Conservation (phyloP, 2,329 filamentous ascomycete genomes). For the Chaetomiaceae sp. region DNA sequence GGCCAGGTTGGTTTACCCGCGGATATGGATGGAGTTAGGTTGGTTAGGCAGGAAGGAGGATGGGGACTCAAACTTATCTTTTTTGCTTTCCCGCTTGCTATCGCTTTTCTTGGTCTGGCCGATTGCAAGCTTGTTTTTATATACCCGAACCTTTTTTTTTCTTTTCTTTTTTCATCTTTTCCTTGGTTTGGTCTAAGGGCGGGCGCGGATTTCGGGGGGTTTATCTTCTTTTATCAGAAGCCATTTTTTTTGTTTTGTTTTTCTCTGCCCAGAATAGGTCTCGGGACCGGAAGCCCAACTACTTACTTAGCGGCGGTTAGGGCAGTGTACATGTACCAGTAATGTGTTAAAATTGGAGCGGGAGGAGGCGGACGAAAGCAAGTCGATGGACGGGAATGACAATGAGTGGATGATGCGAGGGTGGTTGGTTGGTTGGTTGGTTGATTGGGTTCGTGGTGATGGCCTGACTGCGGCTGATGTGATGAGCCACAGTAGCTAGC, state of each 20-base stretch:
- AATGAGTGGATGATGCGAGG: slow-evolving; percentile 6
- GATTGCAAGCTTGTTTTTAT: slow-evolving; percentile 12
- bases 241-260: slow-evolving; percentile 17
- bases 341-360: slow-evolving; percentile 6
- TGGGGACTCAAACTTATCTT: neutral
- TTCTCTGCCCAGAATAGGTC: slow-evolving; percentile 16
- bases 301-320: neutral
- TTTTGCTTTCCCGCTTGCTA: neutral
- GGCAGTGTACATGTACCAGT: slow-evolving; percentile 10
- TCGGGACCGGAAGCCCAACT: slow-evolving; percentile 2
- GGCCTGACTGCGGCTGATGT: neutral
- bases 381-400: slow-evolving; percentile 5
- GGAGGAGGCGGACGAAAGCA: neutral
- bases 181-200: neutral
- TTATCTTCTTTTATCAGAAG: neutral
- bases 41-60: neutral
- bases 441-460: too few relatives aligned
- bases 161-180: slow-evolving; percentile 15
- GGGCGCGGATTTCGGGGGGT: neutral
- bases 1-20: too few relatives aligned
- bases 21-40: slow-evolving; percentile 1
- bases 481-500: neutral
- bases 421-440: neutral
- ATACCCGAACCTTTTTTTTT: slow-evolving; percentile 15
- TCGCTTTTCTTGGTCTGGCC: slow-evolving; percentile 1